These are phyloP conservation scores for Hypoxylon sp. DNA, from an alignment of 2,329 filamentous ascomycete genomes.

Conservation along the genomic window DNA sequence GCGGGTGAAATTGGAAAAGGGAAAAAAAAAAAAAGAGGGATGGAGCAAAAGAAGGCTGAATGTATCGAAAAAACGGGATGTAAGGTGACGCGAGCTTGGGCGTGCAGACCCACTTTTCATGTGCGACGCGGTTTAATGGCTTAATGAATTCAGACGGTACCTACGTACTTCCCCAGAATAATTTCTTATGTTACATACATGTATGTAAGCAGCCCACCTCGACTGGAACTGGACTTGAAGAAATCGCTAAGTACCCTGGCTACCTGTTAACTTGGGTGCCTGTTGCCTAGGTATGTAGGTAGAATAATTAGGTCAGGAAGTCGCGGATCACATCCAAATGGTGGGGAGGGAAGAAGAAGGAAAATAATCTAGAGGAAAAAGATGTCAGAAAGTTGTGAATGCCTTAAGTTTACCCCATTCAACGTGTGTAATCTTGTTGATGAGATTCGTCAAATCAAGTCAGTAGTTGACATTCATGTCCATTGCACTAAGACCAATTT, in stretches of 20 bases:
- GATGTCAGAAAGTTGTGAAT: not conserved
- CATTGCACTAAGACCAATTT: not conserved
- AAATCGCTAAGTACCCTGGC: not conserved
- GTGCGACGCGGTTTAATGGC: constrained; percentile 41
- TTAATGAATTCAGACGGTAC: constrained; percentile 29
- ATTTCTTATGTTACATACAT: constrained; percentile 8
- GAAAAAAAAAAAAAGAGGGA: constrained; percentile 33
- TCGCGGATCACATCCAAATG: not conserved
- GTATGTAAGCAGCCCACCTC: not conserved
- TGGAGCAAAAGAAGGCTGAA: constrained; percentile 40
- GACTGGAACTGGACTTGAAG: not conserved
- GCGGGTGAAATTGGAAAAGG: constrained; percentile 14
- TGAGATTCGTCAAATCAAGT: not conserved
- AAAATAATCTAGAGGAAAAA: not conserved
- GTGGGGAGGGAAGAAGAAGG: not conserved
- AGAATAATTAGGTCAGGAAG: not conserved
- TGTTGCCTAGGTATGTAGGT: no score
- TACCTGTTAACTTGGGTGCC: not conserved
- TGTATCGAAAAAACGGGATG: constrained; percentile 32
- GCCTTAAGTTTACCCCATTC: not conserved
- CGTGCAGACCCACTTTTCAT: constrained; percentile 34
- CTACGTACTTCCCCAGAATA: constrained; percentile 2
- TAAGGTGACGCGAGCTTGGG: constrained; percentile 49
- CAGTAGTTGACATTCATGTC: not conserved
- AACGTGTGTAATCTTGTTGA: not conserved